These are phyloP conservation scores for Paratinospora sagittata DNA, from an alignment of 164 flowering plant species.

Conservation along the genomic window DNA sequence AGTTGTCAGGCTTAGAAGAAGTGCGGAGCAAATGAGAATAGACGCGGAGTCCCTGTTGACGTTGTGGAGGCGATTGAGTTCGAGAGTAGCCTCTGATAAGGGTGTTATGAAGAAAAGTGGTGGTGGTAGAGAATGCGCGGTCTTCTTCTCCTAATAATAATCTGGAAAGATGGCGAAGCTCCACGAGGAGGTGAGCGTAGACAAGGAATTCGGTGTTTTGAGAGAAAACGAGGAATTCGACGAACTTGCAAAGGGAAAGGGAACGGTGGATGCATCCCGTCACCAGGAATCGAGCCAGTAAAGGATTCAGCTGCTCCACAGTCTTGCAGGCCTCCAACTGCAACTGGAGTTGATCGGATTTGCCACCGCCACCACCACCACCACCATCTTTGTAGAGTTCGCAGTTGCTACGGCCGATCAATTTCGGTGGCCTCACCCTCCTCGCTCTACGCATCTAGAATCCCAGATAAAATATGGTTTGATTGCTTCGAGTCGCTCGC, in stretches of 20 bases:
- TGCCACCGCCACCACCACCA: too few relatives aligned
- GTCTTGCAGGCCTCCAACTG: constrained; percentile 12
- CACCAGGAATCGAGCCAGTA: constrained; percentile 17
- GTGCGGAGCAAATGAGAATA: constrained; percentile 17
- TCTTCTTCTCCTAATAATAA: too few relatives aligned
- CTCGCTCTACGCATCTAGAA: too few relatives aligned
- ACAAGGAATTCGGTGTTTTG: constrained; percentile 13
- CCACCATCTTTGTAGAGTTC: too few relatives aligned
- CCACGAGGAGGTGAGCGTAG: constrained; percentile 19
- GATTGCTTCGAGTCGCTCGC: too few relatives aligned
- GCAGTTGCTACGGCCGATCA: too few relatives aligned
- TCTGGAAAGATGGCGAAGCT: not conserved
- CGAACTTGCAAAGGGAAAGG: constrained; percentile 18
- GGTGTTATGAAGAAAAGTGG: constrained; percentile 22
- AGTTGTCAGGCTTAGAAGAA: constrained; percentile 19
- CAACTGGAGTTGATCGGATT: too few relatives aligned
- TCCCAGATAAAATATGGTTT: too few relatives aligned
- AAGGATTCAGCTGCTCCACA: constrained; percentile 11
- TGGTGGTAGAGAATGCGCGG: not conserved
- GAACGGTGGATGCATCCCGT: constrained; percentile 15
- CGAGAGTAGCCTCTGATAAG: constrained; percentile 18
- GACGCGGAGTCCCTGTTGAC: constrained; percentile 11
- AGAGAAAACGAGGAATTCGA: constrained; percentile 17
- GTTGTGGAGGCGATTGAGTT: constrained; percentile 10
- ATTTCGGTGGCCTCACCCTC: too few relatives aligned